Base-by-base conservation (phyloP, 1,284 basidiomycete genomes). In the Leccinum solheimii region DNA sequence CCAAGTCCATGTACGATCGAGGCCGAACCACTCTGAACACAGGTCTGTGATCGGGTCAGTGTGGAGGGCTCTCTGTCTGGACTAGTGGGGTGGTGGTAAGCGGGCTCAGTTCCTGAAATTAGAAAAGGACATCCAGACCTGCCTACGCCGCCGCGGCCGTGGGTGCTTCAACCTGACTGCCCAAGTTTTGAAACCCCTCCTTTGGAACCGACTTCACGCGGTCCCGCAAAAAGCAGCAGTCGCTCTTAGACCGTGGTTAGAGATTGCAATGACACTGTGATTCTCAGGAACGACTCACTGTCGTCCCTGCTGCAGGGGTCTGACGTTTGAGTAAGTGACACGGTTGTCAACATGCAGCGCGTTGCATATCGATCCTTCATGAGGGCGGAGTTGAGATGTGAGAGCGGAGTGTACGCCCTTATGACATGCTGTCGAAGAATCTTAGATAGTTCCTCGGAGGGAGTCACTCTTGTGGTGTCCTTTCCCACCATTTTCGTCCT, bases 261-360 rank as follows among this genome's bases (percentile, higher is more conserved):
- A 21, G 3, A 48, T 21, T 48, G 19, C 19, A 21, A 48, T 48
- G 49, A 26, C 14, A 51, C 21, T 27, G 61, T 34, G 67, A 65
- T 67, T 65, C 65, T 59, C 67, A 69, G 67, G 58, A 61, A 69
- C 59, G 34, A 52, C 65, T 43, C n/a, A 61, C 67, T 50, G 19
- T 48, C 53, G 45, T 48, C 45, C 45, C 45, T 48, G 45, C 45
- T 36, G 36, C 11, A 45, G 10, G 38, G 23, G 21, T 26, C 32
- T 48, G 21, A 34, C 53, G 13, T 51, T 50, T 52, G 51, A 27
- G 50, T n/a, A 7, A 30, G 26, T 6, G 34, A 59, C 55, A 23
- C 21, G 50, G 27, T 16, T 52, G 27, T 52, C 51, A 21, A n/a
- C 45, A 48, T 45, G 27, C 26, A 16, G 23, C 55, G 19, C 16